Conservation (phyloP, 2,329 filamentous ascomycete species). For the Fusarium sp. region DNA sequence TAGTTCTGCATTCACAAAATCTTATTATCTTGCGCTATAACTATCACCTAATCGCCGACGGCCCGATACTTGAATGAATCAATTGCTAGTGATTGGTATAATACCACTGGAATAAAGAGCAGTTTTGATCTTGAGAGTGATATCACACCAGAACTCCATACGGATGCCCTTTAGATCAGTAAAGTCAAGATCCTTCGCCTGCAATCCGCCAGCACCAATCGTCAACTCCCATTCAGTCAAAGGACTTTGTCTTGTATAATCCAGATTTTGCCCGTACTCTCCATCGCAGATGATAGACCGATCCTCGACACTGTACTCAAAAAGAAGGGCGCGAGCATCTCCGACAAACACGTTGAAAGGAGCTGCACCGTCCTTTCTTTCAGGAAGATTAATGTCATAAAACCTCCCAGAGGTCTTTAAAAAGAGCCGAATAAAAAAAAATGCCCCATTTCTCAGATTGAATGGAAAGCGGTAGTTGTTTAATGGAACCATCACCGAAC, state of each 20-base stretch:
- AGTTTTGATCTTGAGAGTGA: neutral
- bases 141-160: neutral
- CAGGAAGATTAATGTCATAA: neutral
- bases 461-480: too few species aligned
- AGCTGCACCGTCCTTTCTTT: neutral
- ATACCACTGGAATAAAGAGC: too few species aligned
- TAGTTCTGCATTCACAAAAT: too few species aligned
- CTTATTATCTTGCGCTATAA: too few species aligned
- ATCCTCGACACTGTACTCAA: neutral
- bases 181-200: neutral
- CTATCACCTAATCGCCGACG: too few species aligned
- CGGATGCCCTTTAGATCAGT: neutral
- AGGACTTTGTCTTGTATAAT: neutral
- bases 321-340: neutral
- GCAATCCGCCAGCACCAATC: neutral
- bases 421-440: neutral
- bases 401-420: neutral
- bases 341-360: neutral
- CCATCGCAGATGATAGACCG: neutral
- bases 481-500: too few species aligned
- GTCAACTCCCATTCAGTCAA: neutral
- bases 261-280: neutral
- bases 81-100: too few species aligned
- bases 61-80: too few species aligned
- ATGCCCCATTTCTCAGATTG: too few species aligned